These are phyloP conservation scores for Cyclocybe cylindracea DNA, from an alignment of 768 basidiomycete genomes.

Conservation along the genomic window DNA sequence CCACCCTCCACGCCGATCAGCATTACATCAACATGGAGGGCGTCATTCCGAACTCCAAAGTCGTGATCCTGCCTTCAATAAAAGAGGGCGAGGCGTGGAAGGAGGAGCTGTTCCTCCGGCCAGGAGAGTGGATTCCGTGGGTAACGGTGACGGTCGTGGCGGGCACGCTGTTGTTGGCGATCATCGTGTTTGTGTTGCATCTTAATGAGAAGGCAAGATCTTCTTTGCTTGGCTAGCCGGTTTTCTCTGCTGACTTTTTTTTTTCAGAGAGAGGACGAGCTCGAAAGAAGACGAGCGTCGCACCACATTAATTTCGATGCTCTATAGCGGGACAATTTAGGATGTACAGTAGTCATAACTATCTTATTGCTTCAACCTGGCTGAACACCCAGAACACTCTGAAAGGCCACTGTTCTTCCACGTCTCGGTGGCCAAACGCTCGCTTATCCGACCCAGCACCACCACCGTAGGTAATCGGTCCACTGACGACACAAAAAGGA, in stretches of 20 bases:
- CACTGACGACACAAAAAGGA: too few relatives aligned
- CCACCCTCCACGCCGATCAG: slow-evolving; percentile 68
- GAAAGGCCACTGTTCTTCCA: too few relatives aligned
- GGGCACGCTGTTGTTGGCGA: slow-evolving; percentile 70
- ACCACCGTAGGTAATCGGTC: too few relatives aligned
- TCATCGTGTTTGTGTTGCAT: slow-evolving; percentile 86
- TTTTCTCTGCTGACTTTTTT: slow-evolving; percentile 4
- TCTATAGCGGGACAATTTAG: slow-evolving; percentile 44
- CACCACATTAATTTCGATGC: slow-evolving; percentile 99
- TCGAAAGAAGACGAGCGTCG: slow-evolving; percentile 83
- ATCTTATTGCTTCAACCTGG: too few relatives aligned
- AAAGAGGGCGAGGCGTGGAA: slow-evolving; percentile 70
- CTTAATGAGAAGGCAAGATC: slow-evolving; percentile 84
- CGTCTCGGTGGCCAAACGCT: too few relatives aligned
- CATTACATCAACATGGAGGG: slow-evolving; percentile 95
- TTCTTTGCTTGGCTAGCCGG: neutral
- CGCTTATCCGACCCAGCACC: too few relatives aligned
- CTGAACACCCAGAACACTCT: too few relatives aligned
- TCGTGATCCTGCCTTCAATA: slow-evolving; percentile 85
- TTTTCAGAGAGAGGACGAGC: slow-evolving; percentile 86
- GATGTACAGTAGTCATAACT: too few relatives aligned
- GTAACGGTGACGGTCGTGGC: slow-evolving; percentile 87
- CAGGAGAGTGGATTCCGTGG: slow-evolving; percentile 98
- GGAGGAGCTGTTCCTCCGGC: slow-evolving; percentile 85
- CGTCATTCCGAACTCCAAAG: slow-evolving; percentile 95